Evolutionary conservation across 176 grass and related monocot species (phyloP).

Genomic region (Triticum monococcum): DNA sequence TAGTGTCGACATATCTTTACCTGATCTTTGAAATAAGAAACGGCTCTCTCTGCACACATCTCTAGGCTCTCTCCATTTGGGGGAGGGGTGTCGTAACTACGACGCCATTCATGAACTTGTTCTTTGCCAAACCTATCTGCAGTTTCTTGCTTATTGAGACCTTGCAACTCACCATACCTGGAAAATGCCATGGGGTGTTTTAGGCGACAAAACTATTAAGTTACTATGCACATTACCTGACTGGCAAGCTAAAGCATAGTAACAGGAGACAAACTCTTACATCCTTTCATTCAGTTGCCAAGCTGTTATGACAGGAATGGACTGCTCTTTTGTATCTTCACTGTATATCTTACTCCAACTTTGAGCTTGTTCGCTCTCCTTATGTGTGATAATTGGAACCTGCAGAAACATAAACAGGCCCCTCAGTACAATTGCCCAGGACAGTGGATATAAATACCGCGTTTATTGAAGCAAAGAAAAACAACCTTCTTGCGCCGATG

Average conservation of each 20-base stretch:
- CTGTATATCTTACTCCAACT: slow-evolving; percentile 82
- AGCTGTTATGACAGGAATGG: slow-evolving; percentile 79
- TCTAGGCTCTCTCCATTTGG: slow-evolving; percentile 88
- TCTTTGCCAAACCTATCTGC: slow-evolving; percentile 81
- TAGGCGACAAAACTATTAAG: background rate
- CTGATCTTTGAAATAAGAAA: slow-evolving; percentile 88
- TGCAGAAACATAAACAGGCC: slow-evolving; percentile 21
- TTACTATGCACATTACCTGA: background rate
- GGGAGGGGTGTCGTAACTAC: slow-evolving; percentile 88
- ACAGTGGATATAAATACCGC: background rate
- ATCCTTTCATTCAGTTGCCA: slow-evolving; percentile 89
- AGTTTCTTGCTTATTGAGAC: slow-evolving; percentile 99
- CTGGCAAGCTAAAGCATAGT: background rate
- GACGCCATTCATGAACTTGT: slow-evolving; percentile 95
- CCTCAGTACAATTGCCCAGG: background rate
- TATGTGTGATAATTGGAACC: slow-evolving; percentile 80
- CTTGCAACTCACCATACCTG: slow-evolving; percentile 95
- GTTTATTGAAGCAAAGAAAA: background rate
- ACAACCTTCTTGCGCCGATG: slow-evolving; percentile 76
- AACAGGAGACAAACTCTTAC: slow-evolving; percentile 32
- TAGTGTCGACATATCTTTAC: slow-evolving; percentile 44
- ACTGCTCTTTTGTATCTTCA: slow-evolving; percentile 79
- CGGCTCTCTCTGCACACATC: slow-evolving; percentile 93
- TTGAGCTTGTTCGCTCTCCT: slow-evolving; percentile 64
- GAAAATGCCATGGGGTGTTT: background rate